These are phyloP conservation scores for Pharus latifolius DNA, from an alignment of 176 grass and related monocot genomes.

Conservation along the genomic window DNA sequence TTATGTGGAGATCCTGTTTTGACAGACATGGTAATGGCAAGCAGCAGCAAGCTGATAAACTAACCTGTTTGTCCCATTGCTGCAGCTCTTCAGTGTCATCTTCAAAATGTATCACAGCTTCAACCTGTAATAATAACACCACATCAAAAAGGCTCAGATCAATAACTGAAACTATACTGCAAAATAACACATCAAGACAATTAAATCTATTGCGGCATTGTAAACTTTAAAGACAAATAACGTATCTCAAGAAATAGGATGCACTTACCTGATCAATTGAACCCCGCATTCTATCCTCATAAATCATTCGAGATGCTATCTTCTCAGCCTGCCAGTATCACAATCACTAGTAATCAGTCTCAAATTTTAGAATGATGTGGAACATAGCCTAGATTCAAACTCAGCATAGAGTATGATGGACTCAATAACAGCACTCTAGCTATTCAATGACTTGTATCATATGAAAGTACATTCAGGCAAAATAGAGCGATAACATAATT, in stretches of 20 bases:
- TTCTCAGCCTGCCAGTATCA: constrained; percentile 74
- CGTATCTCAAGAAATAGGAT: not conserved
- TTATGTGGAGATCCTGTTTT: no score
- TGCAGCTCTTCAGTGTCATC: constrained; percentile 89
- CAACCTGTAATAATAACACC: constrained; percentile 51
- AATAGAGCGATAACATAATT: not conserved
- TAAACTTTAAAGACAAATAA: not conserved
- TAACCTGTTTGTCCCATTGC: constrained; percentile 96
- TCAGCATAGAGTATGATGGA: not conserved
- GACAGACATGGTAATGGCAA: not conserved
- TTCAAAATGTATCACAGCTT: constrained; percentile 97
- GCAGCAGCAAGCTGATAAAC: not conserved
- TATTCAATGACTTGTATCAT: not conserved
- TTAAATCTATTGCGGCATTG: not conserved
- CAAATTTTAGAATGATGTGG: not conserved
- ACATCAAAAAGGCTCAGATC: not conserved
- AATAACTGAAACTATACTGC: not conserved
- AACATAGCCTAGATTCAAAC: not conserved
- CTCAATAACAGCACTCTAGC: not conserved
- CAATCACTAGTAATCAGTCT: not conserved
- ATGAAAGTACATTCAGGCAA: not conserved
- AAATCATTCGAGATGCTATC: constrained; percentile 95
- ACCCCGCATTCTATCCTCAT: constrained; percentile 92
- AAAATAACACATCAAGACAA: not conserved
- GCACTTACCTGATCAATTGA: constrained; percentile 82